Percentiles rank a stretch among this genome's conserved stretches.
Conservation (phyloP, 2,329 filamentous ascomycete genomes). For the Coniochaeta sp. region DNA sequence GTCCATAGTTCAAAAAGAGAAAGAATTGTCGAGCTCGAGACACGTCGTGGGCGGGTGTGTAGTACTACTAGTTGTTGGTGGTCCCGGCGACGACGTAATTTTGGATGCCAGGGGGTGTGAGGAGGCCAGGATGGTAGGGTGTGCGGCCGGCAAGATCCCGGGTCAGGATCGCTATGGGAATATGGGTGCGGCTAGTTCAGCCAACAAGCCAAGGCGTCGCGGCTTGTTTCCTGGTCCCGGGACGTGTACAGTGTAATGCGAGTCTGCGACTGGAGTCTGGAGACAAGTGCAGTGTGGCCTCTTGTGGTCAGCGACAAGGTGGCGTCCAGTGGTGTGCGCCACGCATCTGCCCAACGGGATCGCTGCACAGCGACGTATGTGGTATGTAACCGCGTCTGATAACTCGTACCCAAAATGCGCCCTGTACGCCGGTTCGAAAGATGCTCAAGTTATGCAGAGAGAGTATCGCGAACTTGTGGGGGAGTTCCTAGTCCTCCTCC, state of each 20-base stretch:
- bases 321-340: not conserved
- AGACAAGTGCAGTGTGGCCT: not conserved
- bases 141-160: not conserved
- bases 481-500: too few species aligned
- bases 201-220: not conserved
- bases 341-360: not conserved
- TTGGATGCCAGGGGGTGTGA: not conserved
- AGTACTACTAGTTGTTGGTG: not conserved
- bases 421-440: not conserved
- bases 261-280: not conserved
- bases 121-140: too few species aligned
- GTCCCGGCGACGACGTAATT: not conserved
- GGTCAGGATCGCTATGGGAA: not conserved
- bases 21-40: slow-evolving; percentile 5
- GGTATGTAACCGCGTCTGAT: not conserved
- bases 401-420: not conserved
- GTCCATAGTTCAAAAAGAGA: slow-evolving; percentile 1
- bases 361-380: not conserved
- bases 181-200: not conserved
- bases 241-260: not conserved
- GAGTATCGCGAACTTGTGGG: not conserved
- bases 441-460: not conserved
- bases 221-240: not conserved
- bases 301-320: not conserved
- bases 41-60: slow-evolving; percentile 1